A percentile compares a stretch with the other conserved stretches of the same genome.
phyloP scores from a whole-genome alignment of 441 rosid genomes.

The Pelargonium myrrhifolium region DNA sequence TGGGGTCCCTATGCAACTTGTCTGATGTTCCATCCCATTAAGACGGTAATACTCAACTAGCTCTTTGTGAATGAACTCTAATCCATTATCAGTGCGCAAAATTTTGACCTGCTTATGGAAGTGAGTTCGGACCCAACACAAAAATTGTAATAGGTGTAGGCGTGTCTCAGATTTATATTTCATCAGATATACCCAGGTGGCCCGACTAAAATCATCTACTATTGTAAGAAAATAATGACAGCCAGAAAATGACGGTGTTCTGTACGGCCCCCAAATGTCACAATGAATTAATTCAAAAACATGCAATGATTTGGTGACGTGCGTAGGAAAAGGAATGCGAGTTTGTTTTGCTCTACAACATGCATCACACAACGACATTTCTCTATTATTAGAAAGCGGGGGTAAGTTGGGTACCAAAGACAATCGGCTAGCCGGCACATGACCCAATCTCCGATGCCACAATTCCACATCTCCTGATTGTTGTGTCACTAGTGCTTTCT shows the following conservation, averaged over 20 bases:
- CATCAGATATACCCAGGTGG: not conserved
- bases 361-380: not conserved
- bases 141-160: not conserved
- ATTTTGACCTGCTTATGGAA: not conserved
- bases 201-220: slow-evolving; percentile 4
- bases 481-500: not conserved
- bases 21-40: not conserved
- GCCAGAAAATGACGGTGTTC: not conserved
- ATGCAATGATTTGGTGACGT: not conserved
- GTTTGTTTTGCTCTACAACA: not conserved
- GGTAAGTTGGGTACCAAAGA: not conserved
- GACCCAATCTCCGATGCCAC: not conserved
- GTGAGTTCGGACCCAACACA: not conserved
- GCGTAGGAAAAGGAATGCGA: not conserved
- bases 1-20: not conserved
- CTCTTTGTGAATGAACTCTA: not conserved
- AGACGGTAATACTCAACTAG: not conserved
- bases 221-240: slow-evolving; percentile 6
- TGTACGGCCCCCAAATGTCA: slow-evolving; percentile 8
- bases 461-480: not conserved
- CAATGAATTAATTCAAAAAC: not conserved
- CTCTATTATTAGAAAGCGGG: not conserved
- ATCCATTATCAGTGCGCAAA: not conserved
- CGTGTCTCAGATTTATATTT: not conserved
- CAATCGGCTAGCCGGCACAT: not conserved